Evolutionary conservation across 2,329 filamentous ascomycete species (phyloP).

Genomic region (Ascochyta lentis): DNA sequence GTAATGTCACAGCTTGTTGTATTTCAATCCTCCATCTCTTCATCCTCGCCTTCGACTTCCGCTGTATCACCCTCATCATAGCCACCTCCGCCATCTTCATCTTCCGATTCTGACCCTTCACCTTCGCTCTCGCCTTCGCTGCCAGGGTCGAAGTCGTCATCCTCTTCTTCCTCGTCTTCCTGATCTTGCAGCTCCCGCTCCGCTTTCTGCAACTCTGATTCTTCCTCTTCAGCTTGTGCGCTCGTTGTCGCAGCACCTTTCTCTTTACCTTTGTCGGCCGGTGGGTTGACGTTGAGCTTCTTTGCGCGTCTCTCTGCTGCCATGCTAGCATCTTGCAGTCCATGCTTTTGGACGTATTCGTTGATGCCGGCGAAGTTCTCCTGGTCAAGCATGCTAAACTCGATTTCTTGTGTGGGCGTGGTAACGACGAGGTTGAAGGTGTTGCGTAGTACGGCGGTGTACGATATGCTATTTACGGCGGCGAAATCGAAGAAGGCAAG

Average conservation of each 20-base stretch:
- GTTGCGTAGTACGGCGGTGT: slow-evolving; percentile 68
- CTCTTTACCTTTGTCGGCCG: slow-evolving; percentile 36
- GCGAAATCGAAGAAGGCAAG: slow-evolving; percentile 68
- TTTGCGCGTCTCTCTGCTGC: slow-evolving; percentile 66
- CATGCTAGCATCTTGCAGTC: slow-evolving; percentile 68
- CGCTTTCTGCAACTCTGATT: slow-evolving; percentile 50
- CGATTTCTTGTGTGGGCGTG: slow-evolving; percentile 61
- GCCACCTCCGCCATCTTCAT: slow-evolving; percentile 42
- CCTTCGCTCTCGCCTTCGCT: slow-evolving; percentile 52
- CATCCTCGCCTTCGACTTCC: slow-evolving; percentile 30
- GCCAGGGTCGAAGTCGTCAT: slow-evolving; percentile 52
- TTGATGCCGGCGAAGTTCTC: slow-evolving; percentile 68
- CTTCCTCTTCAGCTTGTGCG: slow-evolving; percentile 39
- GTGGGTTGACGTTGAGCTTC: slow-evolving; percentile 61
- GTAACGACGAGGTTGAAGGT: slow-evolving; percentile 70
- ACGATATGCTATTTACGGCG: slow-evolving; percentile 65
- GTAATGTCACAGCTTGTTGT: not conserved
- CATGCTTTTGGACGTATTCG: slow-evolving; percentile 66
- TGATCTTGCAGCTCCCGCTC: slow-evolving; percentile 46
- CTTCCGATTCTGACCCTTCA: slow-evolving; percentile 45
- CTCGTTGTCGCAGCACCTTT: slow-evolving; percentile 23
- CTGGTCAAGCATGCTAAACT: slow-evolving; percentile 72
- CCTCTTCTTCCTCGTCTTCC: slow-evolving; percentile 51
- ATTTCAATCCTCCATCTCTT: slow-evolving; percentile 40
- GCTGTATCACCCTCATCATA: slow-evolving; percentile 40